Conservation (phyloP, 352 stramenopile genomes). For the Pythium guiyangense region DNA sequence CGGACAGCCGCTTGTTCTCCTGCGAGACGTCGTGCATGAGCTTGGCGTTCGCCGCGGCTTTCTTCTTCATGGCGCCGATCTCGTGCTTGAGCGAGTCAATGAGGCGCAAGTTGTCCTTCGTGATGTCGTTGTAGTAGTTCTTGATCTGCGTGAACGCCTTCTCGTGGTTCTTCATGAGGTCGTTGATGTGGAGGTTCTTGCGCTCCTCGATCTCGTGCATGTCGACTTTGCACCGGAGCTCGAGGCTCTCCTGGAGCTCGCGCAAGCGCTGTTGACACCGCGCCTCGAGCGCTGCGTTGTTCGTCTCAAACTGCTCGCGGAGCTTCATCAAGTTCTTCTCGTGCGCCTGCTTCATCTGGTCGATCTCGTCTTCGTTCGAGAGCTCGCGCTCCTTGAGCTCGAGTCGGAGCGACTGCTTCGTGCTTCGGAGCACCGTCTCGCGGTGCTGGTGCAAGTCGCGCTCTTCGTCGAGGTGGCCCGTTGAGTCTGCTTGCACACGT, state of each 20-base stretch:
- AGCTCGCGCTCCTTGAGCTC: conserved; percentile 83
- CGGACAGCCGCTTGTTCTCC: conserved; percentile 91
- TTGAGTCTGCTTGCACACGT: conserved; percentile 62
- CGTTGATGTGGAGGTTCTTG: conserved; percentile 95
- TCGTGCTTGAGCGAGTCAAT: conserved; percentile 92
- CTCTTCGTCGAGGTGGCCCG: conserved; percentile 72
- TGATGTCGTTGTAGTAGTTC: conserved; percentile 96
- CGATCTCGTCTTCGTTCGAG: conserved; percentile 86
- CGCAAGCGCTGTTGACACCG: conserved; percentile 66
- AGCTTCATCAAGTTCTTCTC: conserved; percentile 92
- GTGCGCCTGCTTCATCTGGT: conserved; percentile 88
- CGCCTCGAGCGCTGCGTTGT: conserved; percentile 66
- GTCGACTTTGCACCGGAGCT: conserved; percentile 90
- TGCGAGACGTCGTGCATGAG: conserved; percentile 91
- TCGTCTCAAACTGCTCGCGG: conserved; percentile 88
- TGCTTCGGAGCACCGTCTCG: conserved; percentile 59
- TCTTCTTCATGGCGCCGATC: conserved; percentile 92
- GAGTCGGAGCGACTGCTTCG: conserved; percentile 70
- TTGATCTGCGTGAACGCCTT: conserved; percentile 93
- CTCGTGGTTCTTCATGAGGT: conserved; percentile 93
- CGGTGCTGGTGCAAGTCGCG: conserved; percentile 58
- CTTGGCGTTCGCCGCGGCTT: conserved; percentile 87
- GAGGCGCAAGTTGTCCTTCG: conserved; percentile 90
- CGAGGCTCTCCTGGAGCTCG: conserved; percentile 81
- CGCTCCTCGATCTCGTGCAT: conserved; percentile 93